These are phyloP conservation scores for Suhomyces canberraensis DNA, from an alignment of 805 yeast genomes.

Conservation along the genomic window DNA sequence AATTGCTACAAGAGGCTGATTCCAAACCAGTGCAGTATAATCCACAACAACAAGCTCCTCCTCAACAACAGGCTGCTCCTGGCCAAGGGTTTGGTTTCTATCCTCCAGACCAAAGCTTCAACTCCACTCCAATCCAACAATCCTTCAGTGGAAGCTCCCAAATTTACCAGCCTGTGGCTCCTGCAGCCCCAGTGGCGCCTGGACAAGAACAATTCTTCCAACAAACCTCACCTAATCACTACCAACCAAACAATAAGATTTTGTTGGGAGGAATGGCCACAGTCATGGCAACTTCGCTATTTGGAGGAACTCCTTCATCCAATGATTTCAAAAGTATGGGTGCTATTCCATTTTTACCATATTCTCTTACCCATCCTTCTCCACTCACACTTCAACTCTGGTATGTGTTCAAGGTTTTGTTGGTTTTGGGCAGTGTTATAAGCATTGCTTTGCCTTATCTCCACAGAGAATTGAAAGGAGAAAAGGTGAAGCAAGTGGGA, in stretches of 20 bases:
- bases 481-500: not conserved
- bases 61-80: not conserved
- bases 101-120: conserved; percentile 18
- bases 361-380: conserved; percentile 10
- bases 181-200: not conserved
- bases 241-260: conserved; percentile 38
- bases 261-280: conserved; percentile 64
- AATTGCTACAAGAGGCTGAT: conserved; percentile 35
- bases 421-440: conserved; percentile 10
- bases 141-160: conserved; percentile 11
- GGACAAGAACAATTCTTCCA: conserved; percentile 14
- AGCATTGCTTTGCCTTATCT: conserved; percentile 10
- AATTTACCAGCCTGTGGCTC: conserved; percentile 4
- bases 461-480: not conserved
- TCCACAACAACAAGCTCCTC: conserved; percentile 1
- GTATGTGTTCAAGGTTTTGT: conserved; percentile 8
- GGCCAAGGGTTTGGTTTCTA: conserved; percentile 16
- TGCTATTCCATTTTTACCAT: conserved; percentile 38
- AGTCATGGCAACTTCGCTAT: conserved; percentile 58
- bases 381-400: conserved; percentile 11
- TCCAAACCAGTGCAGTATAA: conserved; percentile 8
- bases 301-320: conserved; percentile 35
- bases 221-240: conserved; percentile 9
- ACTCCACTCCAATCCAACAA: conserved; percentile 17
- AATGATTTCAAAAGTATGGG: conserved; percentile 45